These are phyloP conservation scores for Nevesoporus exiguus DNA, from an alignment of 768 basidiomycete species.

Conservation along the genomic window DNA sequence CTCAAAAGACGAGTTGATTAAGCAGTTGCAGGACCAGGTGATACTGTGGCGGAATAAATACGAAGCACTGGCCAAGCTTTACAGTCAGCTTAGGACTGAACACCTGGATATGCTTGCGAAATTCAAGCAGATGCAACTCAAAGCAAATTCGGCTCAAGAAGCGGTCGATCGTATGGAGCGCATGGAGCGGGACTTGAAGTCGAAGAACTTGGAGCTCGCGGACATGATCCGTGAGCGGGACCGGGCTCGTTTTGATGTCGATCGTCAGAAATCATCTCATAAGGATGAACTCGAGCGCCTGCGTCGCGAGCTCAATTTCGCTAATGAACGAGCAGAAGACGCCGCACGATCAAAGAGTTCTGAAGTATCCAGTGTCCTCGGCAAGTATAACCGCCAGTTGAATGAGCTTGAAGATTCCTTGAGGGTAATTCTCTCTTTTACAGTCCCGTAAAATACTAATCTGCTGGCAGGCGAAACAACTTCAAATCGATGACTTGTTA, in stretches of 20 bases:
- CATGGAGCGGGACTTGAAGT: constrained; percentile 96
- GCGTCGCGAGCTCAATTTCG: constrained; percentile 88
- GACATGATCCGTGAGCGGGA: constrained; percentile 99
- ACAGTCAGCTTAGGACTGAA: constrained; percentile 95
- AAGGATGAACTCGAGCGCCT: constrained; percentile 93
- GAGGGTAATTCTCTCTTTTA: constrained; percentile 49
- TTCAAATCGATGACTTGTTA: constrained; percentile 92
- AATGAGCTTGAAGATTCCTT: constrained; percentile 96
- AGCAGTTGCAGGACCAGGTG: constrained; percentile 95
- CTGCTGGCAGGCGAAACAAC: constrained; percentile 76
- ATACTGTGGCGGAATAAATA: constrained; percentile 98
- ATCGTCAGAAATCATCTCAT: constrained; percentile 88
- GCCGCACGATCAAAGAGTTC: constrained; percentile 86
- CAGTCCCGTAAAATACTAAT: constrained; percentile 11
- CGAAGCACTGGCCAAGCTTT: constrained; percentile 95
- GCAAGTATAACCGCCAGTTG: constrained; percentile 94
- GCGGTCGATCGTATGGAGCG: constrained; percentile 97
- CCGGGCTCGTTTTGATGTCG: constrained; percentile 91
- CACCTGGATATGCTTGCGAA: constrained; percentile 96
- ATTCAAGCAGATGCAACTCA: constrained; percentile 96
- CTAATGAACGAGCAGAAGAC: constrained; percentile 98
- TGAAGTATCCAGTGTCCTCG: constrained; percentile 83
- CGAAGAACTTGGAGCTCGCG: constrained; percentile 97
- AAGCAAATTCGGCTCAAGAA: constrained; percentile 97
- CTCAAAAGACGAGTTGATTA: constrained; percentile 94